phyloP scores from a whole-genome alignment of 2,329 filamentous ascomycete species.

The Zalaria obscura region DNA sequence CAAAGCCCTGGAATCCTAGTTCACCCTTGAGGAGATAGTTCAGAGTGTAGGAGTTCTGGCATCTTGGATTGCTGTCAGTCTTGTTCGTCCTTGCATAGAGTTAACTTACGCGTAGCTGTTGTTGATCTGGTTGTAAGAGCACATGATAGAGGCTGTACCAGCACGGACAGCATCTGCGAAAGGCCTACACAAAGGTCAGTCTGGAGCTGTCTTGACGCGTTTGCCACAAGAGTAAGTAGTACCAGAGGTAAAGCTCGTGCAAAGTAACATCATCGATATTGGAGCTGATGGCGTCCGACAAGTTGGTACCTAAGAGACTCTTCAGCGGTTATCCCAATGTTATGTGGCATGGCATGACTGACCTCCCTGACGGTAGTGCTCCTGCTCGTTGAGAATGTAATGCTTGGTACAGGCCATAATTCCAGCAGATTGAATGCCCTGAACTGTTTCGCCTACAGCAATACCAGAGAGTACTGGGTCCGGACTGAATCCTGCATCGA shows the following conservation, averaged over 20 bases:
- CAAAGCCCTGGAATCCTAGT: constrained; percentile 61
- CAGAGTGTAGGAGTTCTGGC: constrained; percentile 63
- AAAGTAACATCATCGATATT: constrained; percentile 51
- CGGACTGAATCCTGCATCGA: constrained; percentile 40
- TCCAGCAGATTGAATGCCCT: constrained; percentile 69
- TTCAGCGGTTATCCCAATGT: background rate
- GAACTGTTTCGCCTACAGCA: constrained; percentile 56
- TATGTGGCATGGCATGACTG: background rate
- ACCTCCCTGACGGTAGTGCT: constrained; percentile 49
- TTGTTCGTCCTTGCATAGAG: too few relatives aligned
- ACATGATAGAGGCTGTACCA: constrained; percentile 38
- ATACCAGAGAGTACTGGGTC: constrained; percentile 65
- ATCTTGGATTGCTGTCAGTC: constrained; percentile 25
- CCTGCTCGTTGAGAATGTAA: constrained; percentile 59
- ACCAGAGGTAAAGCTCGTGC: constrained; percentile 49
- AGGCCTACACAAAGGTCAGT: constrained; percentile 20
- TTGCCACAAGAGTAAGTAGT: constrained; percentile 5
- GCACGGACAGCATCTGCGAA: constrained; percentile 37
- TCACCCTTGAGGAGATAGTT: constrained; percentile 69
- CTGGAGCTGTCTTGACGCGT: background rate
- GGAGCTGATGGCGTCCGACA: constrained; percentile 45
- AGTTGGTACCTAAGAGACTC: constrained; percentile 41
- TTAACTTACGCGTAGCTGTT: constrained; percentile 50
- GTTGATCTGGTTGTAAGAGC: constrained; percentile 64
- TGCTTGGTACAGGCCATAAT: constrained; percentile 77